phyloP scores from a whole-genome alignment of 768 basidiomycete species.

The Rhodocollybia butyracea region DNA sequence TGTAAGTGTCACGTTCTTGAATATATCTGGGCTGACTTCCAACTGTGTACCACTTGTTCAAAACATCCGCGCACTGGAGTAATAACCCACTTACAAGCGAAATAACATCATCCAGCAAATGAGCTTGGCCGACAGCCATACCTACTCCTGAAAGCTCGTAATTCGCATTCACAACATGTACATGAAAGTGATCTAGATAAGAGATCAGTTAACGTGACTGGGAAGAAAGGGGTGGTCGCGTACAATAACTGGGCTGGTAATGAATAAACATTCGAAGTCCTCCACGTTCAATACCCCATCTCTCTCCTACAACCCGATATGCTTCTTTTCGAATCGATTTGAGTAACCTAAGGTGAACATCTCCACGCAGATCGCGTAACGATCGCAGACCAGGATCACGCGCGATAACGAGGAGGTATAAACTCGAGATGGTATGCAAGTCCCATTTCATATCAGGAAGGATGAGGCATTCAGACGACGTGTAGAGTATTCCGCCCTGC shows the following conservation, averaged over 20 bases:
- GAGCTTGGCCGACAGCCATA: slow-evolving; percentile 86
- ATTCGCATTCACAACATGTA: slow-evolving; percentile 84
- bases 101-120: slow-evolving; percentile 90
- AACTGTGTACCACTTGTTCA: slow-evolving; percentile 40
- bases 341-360: slow-evolving; percentile 61
- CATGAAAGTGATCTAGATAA: slow-evolving; percentile 85
- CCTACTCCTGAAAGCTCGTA: slow-evolving; percentile 59
- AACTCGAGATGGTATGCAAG: slow-evolving; percentile 59
- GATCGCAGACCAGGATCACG: slow-evolving; percentile 60
- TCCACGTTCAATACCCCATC: slow-evolving; percentile 64
- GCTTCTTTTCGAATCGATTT: slow-evolving; percentile 60
- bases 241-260: slow-evolving; percentile 96
- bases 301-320: slow-evolving; percentile 45
- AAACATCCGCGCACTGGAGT: neutral
- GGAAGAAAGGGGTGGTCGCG: slow-evolving; percentile 23
- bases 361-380: slow-evolving; percentile 64
- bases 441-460: slow-evolving; percentile 99
- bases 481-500: slow-evolving; percentile 65
- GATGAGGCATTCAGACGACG: slow-evolving; percentile 66
- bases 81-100: slow-evolving; percentile 54
- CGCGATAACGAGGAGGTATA: slow-evolving; percentile 85
- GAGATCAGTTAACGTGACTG: neutral
- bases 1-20: slow-evolving; percentile 72
- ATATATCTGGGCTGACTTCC: slow-evolving; percentile 55
- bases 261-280: slow-evolving; percentile 82